phyloP scores from a whole-genome alignment of 495 filamentous ascomycete species.

The Trichocladium uniseriatum region DNA sequence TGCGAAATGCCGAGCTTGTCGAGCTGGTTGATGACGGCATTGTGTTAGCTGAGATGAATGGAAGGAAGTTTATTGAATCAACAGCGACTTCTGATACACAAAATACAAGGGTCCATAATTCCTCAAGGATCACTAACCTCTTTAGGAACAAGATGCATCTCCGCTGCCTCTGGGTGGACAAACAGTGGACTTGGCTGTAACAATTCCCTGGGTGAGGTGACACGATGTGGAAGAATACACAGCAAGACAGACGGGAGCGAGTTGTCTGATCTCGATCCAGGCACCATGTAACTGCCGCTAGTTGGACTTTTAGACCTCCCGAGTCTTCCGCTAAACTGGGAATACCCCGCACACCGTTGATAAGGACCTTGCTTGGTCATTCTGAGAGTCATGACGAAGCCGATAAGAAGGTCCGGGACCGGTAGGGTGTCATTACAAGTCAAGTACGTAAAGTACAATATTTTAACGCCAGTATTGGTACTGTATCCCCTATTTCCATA shows the following conservation, averaged over 20 bases:
- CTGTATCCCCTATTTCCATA: too few relatives aligned
- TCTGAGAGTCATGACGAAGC: not conserved
- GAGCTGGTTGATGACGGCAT: slow-evolving; percentile 45
- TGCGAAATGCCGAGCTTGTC: slow-evolving; percentile 96
- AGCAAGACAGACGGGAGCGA: too few relatives aligned
- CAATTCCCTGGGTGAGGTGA: not conserved
- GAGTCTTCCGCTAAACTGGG: too few relatives aligned
- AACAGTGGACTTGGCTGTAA: not conserved
- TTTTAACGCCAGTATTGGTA: not conserved
- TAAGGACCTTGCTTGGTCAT: not conserved
- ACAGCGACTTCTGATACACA: too few relatives aligned
- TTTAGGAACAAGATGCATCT: slow-evolving; percentile 79
- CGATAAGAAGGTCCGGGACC: too few relatives aligned
- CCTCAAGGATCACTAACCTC: slow-evolving; percentile 65
- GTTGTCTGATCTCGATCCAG: not conserved
- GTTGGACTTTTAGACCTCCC: too few relatives aligned
- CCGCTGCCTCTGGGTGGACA: not conserved
- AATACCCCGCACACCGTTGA: not conserved
- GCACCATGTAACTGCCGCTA: too few relatives aligned
- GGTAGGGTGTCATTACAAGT: too few relatives aligned
- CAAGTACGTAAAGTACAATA: too few relatives aligned
- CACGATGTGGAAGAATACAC: not conserved
- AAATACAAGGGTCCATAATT: too few relatives aligned
- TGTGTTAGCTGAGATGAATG: not conserved
- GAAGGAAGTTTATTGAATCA: too few relatives aligned